Percentiles rank a stretch among this genome's conserved stretches.
These are phyloP conservation scores for Leccinum sublutescens DNA, from an alignment of 768 basidiomycete genomes.

Conservation along the genomic window DNA sequence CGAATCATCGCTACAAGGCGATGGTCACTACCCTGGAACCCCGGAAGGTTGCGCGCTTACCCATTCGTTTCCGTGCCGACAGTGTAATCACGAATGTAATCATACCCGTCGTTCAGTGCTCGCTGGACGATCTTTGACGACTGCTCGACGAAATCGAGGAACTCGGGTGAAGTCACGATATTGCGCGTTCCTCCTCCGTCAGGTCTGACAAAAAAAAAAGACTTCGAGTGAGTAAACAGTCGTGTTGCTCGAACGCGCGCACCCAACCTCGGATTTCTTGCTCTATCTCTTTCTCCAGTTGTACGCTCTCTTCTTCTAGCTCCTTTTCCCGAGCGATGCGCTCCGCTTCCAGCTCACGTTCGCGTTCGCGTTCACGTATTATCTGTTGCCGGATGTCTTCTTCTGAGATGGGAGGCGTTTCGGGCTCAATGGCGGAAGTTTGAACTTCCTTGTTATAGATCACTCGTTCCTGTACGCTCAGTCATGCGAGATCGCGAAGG, in stretches of 20 bases:
- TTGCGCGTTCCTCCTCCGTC: conserved; percentile 68
- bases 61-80: conserved; percentile 79
- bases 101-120: conserved; percentile 92
- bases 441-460: conserved; percentile 85
- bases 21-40: conserved; percentile 7
- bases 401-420: conserved; percentile 51
- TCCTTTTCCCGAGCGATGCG: conserved; percentile 69
- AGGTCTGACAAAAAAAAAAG: conserved; percentile 52
- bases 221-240: background rate
- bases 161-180: conserved; percentile 86
- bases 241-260: background rate
- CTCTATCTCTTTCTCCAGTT: conserved; percentile 83
- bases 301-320: conserved; percentile 78
- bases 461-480: conserved; percentile 58
- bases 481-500: background rate
- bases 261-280: conserved; percentile 77
- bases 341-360: conserved; percentile 71
- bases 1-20: conserved; percentile 68
- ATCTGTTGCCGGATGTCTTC: conserved; percentile 76
- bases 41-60: conserved; percentile 44
- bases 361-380: conserved; percentile 57
- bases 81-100: conserved; percentile 97
- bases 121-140: conserved; percentile 95
- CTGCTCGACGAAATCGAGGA: conserved; percentile 90
- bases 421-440: conserved; percentile 65